A percentile compares a stretch with the other conserved stretches of the same genome.
Conservation (phyloP, 140 eudicot genomes). For the Flaveria floridana region DNA sequence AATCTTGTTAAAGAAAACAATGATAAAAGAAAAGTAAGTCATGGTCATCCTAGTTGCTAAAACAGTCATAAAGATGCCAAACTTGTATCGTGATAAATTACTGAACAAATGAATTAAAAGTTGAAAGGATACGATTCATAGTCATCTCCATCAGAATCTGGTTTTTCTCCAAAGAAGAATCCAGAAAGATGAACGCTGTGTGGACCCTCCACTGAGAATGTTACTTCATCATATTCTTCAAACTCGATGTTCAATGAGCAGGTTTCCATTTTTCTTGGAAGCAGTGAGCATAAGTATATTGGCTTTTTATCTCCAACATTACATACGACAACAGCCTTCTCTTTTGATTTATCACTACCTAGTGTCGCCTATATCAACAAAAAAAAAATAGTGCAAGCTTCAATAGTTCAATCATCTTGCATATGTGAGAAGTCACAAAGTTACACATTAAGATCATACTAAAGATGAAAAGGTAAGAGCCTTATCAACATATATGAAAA, state of each 20-base stretch:
- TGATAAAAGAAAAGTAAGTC: not conserved
- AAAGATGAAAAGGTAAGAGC: not conserved
- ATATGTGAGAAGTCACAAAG: not conserved
- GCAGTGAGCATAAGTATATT: slow-evolving; percentile 64
- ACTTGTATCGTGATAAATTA: not conserved
- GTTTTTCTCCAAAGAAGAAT: slow-evolving; percentile 56
- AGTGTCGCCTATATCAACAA: slow-evolving; percentile 69
- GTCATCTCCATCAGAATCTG: slow-evolving; percentile 48
- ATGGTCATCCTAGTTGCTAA: no score
- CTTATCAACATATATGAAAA: not conserved
- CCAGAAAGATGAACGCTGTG: slow-evolving; percentile 88
- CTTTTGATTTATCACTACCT: slow-evolving; percentile 55
- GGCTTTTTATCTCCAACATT: slow-evolving; percentile 74
- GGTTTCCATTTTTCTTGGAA: slow-evolving; percentile 67
- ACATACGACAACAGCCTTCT: slow-evolving; percentile 73
- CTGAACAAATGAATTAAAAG: slow-evolving; percentile 4
- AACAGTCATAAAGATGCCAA: not conserved
- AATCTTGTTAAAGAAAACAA: slow-evolving; percentile 45
- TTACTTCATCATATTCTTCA: slow-evolving; percentile 79
- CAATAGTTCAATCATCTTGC: not conserved
- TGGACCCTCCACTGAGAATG: slow-evolving; percentile 76
- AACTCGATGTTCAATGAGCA: slow-evolving; percentile 77
- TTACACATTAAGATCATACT: not conserved
- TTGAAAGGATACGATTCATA: slow-evolving; percentile 66
- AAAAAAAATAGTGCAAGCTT: slow-evolving; percentile 13